Evolutionary conservation across 495 filamentous ascomycete genomes (phyloP).

Genomic region (Echria macrotheca): DNA sequence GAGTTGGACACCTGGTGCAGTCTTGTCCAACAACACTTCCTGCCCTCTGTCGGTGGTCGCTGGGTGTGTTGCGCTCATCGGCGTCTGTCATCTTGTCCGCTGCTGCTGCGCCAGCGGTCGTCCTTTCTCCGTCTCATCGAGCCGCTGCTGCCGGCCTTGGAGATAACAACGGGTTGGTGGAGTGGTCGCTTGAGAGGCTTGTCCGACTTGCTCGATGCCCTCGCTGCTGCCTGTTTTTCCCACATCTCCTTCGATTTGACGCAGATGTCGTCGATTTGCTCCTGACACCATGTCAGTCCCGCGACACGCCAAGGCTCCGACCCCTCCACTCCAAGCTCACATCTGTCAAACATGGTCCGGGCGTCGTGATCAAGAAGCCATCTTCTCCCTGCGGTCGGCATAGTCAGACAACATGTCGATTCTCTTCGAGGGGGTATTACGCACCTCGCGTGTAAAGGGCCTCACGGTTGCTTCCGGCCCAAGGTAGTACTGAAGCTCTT

Average conservation of each 20-base stretch:
- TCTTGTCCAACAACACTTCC: constrained; percentile 11
- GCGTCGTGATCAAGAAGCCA: constrained; percentile 52
- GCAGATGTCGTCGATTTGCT: constrained; percentile 56
- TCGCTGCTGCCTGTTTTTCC: constrained; percentile 51
- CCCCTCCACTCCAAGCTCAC: constrained; percentile 30
- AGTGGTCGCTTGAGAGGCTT: constrained; percentile 49
- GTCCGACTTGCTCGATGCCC: constrained; percentile 39
- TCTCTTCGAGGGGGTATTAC: constrained; percentile 13
- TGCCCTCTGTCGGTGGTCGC: not conserved
- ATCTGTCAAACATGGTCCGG: constrained; percentile 49
- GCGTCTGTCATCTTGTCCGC: constrained; percentile 24
- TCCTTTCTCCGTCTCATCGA: constrained; percentile 25
- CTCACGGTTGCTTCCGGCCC: constrained; percentile 50
- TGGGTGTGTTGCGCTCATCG: constrained; percentile 11
- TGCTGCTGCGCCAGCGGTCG: constrained; percentile 23
- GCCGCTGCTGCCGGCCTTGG: constrained; percentile 33
- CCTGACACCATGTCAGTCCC: constrained; percentile 36
- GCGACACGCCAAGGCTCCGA: constrained; percentile 5
- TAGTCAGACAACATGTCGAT: constrained; percentile 25
- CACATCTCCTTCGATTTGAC: constrained; percentile 50
- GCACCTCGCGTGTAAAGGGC: constrained; percentile 48
- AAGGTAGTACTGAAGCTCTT: constrained; percentile 52
- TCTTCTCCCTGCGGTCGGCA: constrained; percentile 44
- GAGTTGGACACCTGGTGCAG: constrained; percentile 16
- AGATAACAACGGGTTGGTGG: constrained; percentile 48